Percentiles rank a stretch among this genome's conserved stretches.
These are phyloP conservation scores for Alternaria sp. DNA, from an alignment of 2,329 filamentous ascomycete genomes.

Conservation along the genomic window DNA sequence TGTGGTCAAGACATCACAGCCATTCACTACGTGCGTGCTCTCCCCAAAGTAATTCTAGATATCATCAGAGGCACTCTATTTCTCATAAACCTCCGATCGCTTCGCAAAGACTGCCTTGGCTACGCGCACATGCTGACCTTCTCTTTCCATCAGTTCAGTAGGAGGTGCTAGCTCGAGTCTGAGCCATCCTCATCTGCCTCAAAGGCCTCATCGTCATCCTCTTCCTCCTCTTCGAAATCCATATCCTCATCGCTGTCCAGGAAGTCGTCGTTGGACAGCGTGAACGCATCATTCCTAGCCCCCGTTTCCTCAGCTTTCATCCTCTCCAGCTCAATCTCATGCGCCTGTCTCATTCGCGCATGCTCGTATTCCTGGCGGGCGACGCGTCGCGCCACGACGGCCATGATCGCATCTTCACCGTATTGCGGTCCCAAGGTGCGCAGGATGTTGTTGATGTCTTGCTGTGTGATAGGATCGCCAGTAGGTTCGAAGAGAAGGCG, in stretches of 20 bases:
- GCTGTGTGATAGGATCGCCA: conserved; percentile 11
- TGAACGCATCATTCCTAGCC: not conserved
- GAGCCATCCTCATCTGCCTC: not conserved
- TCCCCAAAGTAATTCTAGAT: not conserved
- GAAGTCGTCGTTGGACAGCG: conserved; percentile 3
- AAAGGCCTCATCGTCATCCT: not conserved
- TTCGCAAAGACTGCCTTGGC: not conserved
- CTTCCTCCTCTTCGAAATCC: conserved; percentile 1
- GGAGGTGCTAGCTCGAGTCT: not conserved
- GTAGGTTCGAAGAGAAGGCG: conserved; percentile 20
- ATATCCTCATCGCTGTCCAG: conserved; percentile 16
- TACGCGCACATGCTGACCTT: not conserved
- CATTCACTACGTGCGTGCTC: not conserved
- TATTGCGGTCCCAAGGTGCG: not conserved
- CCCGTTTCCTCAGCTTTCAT: conserved; percentile 1
- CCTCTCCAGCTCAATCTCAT: conserved; percentile 9
- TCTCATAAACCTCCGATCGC: not conserved
- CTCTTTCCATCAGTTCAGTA: not conserved
- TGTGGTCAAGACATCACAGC: not conserved
- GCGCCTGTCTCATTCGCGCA: not conserved
- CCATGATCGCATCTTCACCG: conserved; percentile 1
- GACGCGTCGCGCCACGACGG: conserved; percentile 10
- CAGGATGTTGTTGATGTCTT: conserved; percentile 6
- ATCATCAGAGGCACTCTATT: not conserved
- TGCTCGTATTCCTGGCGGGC: conserved; percentile 3